Evolutionary conservation across 176 grass and related monocot genomes (phyloP).

Genomic region (Eleusine coracana): DNA sequence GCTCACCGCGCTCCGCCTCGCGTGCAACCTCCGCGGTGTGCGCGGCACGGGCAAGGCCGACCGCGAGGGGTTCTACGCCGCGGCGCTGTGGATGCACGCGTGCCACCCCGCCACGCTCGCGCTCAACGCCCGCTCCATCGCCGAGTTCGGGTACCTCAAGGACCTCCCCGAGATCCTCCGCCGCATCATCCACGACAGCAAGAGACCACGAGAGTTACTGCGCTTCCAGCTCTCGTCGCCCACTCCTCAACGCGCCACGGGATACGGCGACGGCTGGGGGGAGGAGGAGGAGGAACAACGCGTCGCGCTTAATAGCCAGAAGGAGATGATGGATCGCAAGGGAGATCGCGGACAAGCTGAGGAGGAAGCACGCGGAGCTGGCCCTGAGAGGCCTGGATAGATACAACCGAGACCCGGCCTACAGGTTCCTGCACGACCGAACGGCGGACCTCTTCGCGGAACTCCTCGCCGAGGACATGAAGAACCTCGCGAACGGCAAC

Average conservation of each 20-base stretch:
- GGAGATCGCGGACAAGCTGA: constrained; percentile 36
- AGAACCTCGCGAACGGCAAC: constrained; percentile 47
- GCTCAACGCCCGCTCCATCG: constrained; percentile 50
- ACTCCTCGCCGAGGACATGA: constrained; percentile 60
- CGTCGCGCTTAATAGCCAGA: too few species aligned
- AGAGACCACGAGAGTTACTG: too few species aligned
- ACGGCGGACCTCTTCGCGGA: constrained; percentile 56
- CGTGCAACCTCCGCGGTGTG: constrained; percentile 50
- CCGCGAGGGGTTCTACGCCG: constrained; percentile 26
- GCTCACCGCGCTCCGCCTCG: constrained; percentile 46
- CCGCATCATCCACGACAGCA: constrained; percentile 56
- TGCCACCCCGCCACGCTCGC: constrained; percentile 72
- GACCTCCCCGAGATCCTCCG: constrained; percentile 73
- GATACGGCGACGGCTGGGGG: too few species aligned
- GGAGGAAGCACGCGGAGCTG: constrained; percentile 41
- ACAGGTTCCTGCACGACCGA: constrained; percentile 62
- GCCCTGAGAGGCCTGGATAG: constrained; percentile 45
- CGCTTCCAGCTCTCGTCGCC: too few species aligned
- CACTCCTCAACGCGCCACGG: too few species aligned
- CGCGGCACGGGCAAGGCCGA: constrained; percentile 26
- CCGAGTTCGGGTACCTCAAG: constrained; percentile 73
- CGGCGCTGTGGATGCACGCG: constrained; percentile 47
- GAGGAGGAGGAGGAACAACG: too few species aligned
- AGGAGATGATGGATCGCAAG: constrained; percentile 26
- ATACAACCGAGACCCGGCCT: constrained; percentile 48